Percentiles rank a stretch among this genome's conserved stretches.
Conservation (phyloP, 768 basidiomycete genomes). For the Lentinula guzmanii region DNA sequence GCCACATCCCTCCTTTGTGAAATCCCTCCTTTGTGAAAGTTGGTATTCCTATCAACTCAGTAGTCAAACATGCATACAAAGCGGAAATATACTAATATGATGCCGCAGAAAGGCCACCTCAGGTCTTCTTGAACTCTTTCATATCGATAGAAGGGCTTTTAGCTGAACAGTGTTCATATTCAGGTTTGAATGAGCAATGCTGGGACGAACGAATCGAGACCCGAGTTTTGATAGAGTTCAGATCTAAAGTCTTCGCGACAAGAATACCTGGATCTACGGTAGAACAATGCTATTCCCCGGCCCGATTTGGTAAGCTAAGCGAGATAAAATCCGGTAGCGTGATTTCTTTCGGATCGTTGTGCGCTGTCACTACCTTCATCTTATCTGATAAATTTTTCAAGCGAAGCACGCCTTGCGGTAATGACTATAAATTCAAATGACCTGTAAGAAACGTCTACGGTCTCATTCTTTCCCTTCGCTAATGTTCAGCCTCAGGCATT, state of each 20-base stretch:
- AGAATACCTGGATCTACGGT: no score
- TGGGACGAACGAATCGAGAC: no score
- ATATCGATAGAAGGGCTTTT: constrained; percentile 4
- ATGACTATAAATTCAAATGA: constrained; percentile 7
- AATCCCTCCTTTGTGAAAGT: no score
- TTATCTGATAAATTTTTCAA: constrained; percentile 21
- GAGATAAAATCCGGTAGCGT: background rate
- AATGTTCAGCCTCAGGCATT: constrained; percentile 33
- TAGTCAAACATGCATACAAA: no score
- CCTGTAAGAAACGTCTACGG: background rate
- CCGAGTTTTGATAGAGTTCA: no score
- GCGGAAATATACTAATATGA: background rate
- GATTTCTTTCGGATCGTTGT: background rate
- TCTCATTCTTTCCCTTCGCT: background rate
- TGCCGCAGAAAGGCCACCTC: constrained; percentile 19
- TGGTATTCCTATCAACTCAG: no score
- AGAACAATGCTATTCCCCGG: background rate
- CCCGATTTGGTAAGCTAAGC: constrained; percentile 14
- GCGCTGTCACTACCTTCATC: constrained; percentile 5
- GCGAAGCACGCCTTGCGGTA: background rate
- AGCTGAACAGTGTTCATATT: no score
- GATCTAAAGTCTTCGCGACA: no score
- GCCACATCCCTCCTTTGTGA: no score
- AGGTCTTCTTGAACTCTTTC: constrained; percentile 9
- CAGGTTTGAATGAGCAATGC: no score